A percentile compares a stretch with the other conserved stretches of the same genome.
Conservation (phyloP, 371 early-diverging fungal species). For the Mucor racemosus region DNA sequence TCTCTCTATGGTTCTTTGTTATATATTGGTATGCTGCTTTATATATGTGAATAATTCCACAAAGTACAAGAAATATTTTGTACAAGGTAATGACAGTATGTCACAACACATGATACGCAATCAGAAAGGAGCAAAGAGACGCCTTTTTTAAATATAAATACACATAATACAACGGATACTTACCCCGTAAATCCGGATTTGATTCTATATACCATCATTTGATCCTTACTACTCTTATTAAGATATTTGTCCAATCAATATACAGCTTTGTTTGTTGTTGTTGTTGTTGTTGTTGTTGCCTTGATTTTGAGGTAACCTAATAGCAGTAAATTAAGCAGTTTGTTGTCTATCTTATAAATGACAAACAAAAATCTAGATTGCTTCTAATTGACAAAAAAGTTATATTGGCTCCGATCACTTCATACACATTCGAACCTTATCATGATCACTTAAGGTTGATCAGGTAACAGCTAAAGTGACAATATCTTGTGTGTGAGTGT, state of each 20-base stretch:
- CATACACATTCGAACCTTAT: background rate
- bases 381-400: background rate
- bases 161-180: background rate
- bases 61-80: background rate
- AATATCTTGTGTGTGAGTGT: background rate
- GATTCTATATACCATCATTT: background rate
- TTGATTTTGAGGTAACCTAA: background rate
- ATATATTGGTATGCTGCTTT: background rate
- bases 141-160: background rate
- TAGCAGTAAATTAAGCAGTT: background rate
- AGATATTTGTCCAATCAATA: background rate
- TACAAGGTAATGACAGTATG: background rate
- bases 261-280: background rate
- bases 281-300: background rate
- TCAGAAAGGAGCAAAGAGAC: too few species aligned
- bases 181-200: background rate
- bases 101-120: background rate
- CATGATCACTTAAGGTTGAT: background rate
- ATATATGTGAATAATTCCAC: background rate
- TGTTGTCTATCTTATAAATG: background rate
- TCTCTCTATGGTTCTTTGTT: background rate
- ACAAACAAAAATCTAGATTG: background rate
- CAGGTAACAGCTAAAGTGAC: background rate
- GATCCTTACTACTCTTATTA: background rate
- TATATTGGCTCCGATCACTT: background rate